Percentiles rank a stretch among this genome's conserved stretches.
phyloP scores from a whole-genome alignment of 345 rosid genomes.

The Camelina hispida region DNA sequence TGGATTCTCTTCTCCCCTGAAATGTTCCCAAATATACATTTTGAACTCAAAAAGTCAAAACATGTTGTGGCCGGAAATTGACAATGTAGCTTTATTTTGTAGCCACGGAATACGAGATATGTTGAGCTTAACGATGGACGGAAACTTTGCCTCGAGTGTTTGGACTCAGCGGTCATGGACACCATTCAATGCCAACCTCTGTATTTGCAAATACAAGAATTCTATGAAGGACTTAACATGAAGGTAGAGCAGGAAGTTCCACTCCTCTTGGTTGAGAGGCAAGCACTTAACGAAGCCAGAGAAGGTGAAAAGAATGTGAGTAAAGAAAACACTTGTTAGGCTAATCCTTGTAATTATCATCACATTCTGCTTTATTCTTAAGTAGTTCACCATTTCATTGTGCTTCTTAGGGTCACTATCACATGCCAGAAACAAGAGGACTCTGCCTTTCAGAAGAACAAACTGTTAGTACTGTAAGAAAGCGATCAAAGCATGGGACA shows the following conservation, averaged over 20 bases:
- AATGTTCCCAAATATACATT: neutral
- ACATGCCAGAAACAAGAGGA: constrained; percentile 98
- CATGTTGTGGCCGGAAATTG: constrained; percentile 21
- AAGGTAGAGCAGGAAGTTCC: constrained; percentile 90
- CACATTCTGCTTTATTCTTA: neutral
- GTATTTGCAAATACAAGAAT: constrained; percentile 71
- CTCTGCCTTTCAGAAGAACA: constrained; percentile 97
- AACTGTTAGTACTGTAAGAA: constrained; percentile 80
- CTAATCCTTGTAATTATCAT: neutral
- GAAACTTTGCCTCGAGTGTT: constrained; percentile 92
- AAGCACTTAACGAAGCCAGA: constrained; percentile 94
- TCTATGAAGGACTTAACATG: constrained; percentile 85
- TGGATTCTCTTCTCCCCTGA: constrained; percentile 43
- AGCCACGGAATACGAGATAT: constrained; percentile 73
- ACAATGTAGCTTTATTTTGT: constrained; percentile 37
- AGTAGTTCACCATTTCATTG: constrained; percentile 28
- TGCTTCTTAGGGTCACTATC: constrained; percentile 82
- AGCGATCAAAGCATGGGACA: constrained; percentile 69
- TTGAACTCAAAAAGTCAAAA: neutral
- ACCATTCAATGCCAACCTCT: constrained; percentile 89
- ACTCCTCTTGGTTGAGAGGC: constrained; percentile 91
- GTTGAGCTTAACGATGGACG: constrained; percentile 88
- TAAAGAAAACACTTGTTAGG: neutral
- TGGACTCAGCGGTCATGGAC: constrained; percentile 96
- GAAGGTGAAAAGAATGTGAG: constrained; percentile 93